These are phyloP conservation scores for Ustilaginoidea virens DNA, from an alignment of 2,329 filamentous ascomycete species.

Conservation along the genomic window DNA sequence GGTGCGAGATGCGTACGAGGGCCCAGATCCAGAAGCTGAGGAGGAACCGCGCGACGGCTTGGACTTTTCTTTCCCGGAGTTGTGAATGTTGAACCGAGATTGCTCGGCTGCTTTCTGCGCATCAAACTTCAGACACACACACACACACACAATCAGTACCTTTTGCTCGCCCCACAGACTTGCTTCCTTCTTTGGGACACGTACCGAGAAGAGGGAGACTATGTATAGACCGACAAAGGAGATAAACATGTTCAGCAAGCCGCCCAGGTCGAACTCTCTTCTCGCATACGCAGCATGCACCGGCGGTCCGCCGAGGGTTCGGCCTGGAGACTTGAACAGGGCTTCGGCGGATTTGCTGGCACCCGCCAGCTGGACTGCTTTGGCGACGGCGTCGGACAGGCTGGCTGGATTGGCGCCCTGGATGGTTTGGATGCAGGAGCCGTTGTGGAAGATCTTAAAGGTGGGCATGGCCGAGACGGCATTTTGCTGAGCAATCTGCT, in stretches of 20 bases:
- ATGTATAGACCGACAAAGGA: constrained; percentile 46
- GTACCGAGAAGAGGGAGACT: constrained; percentile 42
- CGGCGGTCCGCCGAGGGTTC: constrained; percentile 44
- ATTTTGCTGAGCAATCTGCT: constrained; percentile 43
- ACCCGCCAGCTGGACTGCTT: constrained; percentile 40
- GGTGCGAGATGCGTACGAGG: constrained; percentile 5
- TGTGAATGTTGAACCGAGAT: constrained; percentile 42
- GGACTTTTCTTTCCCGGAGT: constrained; percentile 7
- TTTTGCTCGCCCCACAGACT: background rate
- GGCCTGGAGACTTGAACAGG: constrained; percentile 36
- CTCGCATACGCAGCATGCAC: constrained; percentile 8
- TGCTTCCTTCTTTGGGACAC: constrained; percentile 13
- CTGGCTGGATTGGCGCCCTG: constrained; percentile 66
- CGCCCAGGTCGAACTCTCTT: constrained; percentile 20
- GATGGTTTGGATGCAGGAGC: constrained; percentile 58
- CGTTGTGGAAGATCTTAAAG: constrained; percentile 78
- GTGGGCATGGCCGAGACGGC: constrained; percentile 81
- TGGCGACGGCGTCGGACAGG: constrained; percentile 62
- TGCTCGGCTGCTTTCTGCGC: constrained; percentile 44
- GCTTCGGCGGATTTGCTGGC: constrained; percentile 26
- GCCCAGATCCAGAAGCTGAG: constrained; percentile 1
- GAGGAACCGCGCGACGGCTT: constrained; percentile 1
- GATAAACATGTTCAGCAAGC: constrained; percentile 32
- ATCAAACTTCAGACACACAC: constrained; percentile 32
- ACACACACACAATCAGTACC: constrained; percentile 11